Conservation (phyloP, 208 protist species). For the Leptomonas seymouri region DNA sequence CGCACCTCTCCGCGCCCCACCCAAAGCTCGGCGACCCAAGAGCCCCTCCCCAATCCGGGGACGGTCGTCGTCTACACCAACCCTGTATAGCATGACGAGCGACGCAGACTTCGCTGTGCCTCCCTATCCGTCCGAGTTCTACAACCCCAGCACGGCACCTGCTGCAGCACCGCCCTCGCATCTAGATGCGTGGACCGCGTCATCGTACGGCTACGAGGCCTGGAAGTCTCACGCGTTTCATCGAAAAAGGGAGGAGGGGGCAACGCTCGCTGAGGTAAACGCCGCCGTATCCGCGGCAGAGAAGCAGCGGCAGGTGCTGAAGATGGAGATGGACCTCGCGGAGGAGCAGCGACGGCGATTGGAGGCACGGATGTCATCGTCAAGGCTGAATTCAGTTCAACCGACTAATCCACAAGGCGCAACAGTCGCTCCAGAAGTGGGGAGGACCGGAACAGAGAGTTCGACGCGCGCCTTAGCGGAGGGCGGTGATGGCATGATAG, state of each 20-base stretch:
- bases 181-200: neutral
- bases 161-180: neutral
- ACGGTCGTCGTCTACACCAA: constrained; percentile 1
- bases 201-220: constrained; percentile 9
- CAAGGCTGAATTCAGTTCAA: too few species aligned
- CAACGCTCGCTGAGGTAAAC: neutral
- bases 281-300: constrained; percentile 16
- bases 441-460: too few species aligned
- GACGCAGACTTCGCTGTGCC: neutral
- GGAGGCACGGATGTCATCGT: constrained; percentile 12
- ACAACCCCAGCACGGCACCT: neutral
- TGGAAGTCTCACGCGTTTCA: neutral
- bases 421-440: too few species aligned
- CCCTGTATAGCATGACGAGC: constrained; percentile 19
- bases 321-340: constrained; percentile 27
- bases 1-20: neutral
- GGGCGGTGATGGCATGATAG: neutral
- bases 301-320: constrained; percentile 28
- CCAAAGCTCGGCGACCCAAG: neutral
- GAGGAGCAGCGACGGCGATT: constrained; percentile 34
- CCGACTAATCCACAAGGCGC: too few species aligned
- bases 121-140: constrained; percentile 11
- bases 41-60: constrained; percentile 20
- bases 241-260: neutral
- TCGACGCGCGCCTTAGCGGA: too few species aligned